Evolutionary conservation across 139 green algal genomes (phyloP), one percentile per base, ranked within the genome.

Genomic region (Ostreobium quekettii): DNA sequence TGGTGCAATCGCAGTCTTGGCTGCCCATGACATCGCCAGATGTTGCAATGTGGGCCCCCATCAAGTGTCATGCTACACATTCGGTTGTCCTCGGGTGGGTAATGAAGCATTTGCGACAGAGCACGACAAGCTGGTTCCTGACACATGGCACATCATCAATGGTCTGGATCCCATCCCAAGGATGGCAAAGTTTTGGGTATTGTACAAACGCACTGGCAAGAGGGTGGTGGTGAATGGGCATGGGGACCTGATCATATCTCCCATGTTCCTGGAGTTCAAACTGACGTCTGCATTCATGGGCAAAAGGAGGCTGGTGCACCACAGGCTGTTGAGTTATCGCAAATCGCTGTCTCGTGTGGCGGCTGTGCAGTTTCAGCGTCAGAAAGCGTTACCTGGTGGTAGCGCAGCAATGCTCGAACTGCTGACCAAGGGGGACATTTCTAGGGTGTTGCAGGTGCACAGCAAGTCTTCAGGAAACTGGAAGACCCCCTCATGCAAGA

Each of bases 141-240:
- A 88, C 63, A 85, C 77, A 7, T 89, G 81, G 76, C 71, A 82
- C 68, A 63, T 89, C 38, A 88, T 89, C 64, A 86, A 88, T 53
- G 73, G 81, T 36, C 73, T 77, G 67, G 76, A 82, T 48, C 62
- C 69, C 22, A 61, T 82, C 31, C 67, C 76, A 0, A 36, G 72
- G 2, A 74, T 53, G 0, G 67, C 68, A 57, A 82, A 82, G 60
- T 79, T 84, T 28, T 32, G 76, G 39, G 33, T 33, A 26, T 38
- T 77, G n/a, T 87, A 87, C 74, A 87, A 87, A 68, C 76, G 79
- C n/a, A 61, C 64, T 29, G 82, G 82, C 1, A 33, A 79, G 7
- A 64, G 79, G 30, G 78, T 83, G 11, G 72, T 87, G 11, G 36
- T 85, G 4, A 77, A 85, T 58, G 33, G 36, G 3, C 7, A 68